These are phyloP conservation scores for Eremomyces bilateralis DNA, from an alignment of 495 filamentous ascomycete species.

Conservation along the genomic window DNA sequence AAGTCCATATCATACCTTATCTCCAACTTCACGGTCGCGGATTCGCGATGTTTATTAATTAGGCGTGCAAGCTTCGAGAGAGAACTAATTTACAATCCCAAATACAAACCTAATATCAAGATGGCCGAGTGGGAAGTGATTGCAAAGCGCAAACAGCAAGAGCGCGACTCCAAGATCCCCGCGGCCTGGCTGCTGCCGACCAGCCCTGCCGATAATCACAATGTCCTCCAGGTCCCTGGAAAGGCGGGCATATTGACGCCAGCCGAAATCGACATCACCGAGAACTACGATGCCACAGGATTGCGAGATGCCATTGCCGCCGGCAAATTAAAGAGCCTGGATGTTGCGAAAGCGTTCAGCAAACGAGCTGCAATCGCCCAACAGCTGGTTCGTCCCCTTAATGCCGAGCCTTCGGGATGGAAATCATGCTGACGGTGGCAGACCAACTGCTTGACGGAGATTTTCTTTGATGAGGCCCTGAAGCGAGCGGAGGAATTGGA, in stretches of 20 bases:
- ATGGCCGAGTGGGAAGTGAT: too few relatives aligned
- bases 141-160: constrained; percentile 16
- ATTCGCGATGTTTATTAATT: too few relatives aligned
- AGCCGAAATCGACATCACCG: constrained; percentile 36
- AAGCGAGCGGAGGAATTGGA: constrained; percentile 17
- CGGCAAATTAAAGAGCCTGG: constrained; percentile 27
- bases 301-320: constrained; percentile 26
- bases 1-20: too few relatives aligned
- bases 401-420: neutral
- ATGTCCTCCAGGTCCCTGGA: constrained; percentile 15
- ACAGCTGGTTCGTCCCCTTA: constrained; percentile 9
- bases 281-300: constrained; percentile 29
- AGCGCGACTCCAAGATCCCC: constrained; percentile 17
- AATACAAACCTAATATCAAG: too few relatives aligned
- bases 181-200: constrained; percentile 14
- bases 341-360: constrained; percentile 36
- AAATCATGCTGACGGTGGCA: constrained; percentile 1
- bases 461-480: constrained; percentile 18
- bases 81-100: too few relatives aligned
- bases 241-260: constrained; percentile 24
- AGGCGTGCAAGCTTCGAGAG: too few relatives aligned
- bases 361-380: constrained; percentile 27
- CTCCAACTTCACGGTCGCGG: too few relatives aligned
- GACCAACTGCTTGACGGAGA: constrained; percentile 23
- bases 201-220: constrained; percentile 3